These are phyloP conservation scores for Mortierella antarctica DNA, from an alignment of 192 early-diverging fungal species.

Conservation along the genomic window DNA sequence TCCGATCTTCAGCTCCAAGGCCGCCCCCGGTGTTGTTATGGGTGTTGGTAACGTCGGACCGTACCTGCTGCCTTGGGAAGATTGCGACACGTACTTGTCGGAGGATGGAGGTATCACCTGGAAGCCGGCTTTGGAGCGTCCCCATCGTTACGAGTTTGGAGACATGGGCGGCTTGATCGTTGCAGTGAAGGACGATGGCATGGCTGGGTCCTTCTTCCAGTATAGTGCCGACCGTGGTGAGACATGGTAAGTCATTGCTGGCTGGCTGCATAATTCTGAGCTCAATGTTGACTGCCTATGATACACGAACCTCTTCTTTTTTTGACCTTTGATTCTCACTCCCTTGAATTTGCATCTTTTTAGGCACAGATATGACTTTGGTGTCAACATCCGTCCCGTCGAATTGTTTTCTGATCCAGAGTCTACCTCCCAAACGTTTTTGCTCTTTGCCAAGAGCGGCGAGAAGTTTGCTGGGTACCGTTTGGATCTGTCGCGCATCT, in stretches of 20 bases:
- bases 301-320: too few species aligned
- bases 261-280: too few species aligned
- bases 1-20: slow-evolving; percentile 74
- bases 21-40: slow-evolving; percentile 87
- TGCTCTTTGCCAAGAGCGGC: slow-evolving; percentile 55
- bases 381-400: slow-evolving; percentile 63
- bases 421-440: slow-evolving; percentile 77
- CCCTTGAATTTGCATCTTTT: not conserved
- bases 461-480: slow-evolving; percentile 65
- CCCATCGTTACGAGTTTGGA: slow-evolving; percentile 87
- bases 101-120: slow-evolving; percentile 87
- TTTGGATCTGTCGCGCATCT: slow-evolving; percentile 75
- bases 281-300: too few species aligned
- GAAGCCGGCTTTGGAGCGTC: slow-evolving; percentile 70
- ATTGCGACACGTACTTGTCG: slow-evolving; percentile 89
- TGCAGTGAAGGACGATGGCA: slow-evolving; percentile 68
- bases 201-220: slow-evolving; percentile 62
- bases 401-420: slow-evolving; percentile 84
- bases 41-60: slow-evolving; percentile 91
- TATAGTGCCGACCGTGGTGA: slow-evolving; percentile 86
- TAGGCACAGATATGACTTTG: slow-evolving; percentile 59
- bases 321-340: not conserved
- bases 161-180: slow-evolving; percentile 87
- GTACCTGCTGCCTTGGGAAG: slow-evolving; percentile 72
- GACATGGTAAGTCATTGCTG: slow-evolving; percentile 65